Base-by-base conservation (phyloP, 192 early-diverging fungal species). In the Helicostylum pulchrum region DNA sequence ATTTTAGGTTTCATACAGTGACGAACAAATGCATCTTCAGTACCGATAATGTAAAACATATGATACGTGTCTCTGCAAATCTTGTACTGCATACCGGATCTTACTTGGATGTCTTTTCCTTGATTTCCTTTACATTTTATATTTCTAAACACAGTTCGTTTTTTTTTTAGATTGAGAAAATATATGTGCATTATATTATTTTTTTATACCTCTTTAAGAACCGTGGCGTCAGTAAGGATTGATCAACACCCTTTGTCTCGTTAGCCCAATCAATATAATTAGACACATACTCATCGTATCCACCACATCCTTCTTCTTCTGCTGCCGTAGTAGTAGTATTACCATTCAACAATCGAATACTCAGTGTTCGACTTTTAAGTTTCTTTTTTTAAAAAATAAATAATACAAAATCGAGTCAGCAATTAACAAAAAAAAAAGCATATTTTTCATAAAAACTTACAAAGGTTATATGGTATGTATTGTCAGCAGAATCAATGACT, bases 41-140 rank as follows among this genome's bases (percentile, higher is more conserved):
- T 94, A 21, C 90, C 83, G 54, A 91, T 93, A 23, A 99, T 86
- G 70, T 93, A 97, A 65, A 94, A 97, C 56, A 99, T 90, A 78
- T 94, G 92, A 83, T 99, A 99, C 1, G 95, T 96, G 72, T 97
- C 96, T 42, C 92, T 83, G 48, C 94, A 93, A 36, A 99, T 96
- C 82, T 99, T 99, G 73, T 96, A 87, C 72, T 99, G 92, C 58
- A 99, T 77, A 8, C 91, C 93, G 71, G 83, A 81, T 51, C 83
- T 82, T 56, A 84, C 85, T 65, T 83, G 80, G 14, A 94, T 76
- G 58, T 78, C 81, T 12, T 43, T 53, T 11, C 43, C 20, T 32
- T 60, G 49, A 17, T 49, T 12, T 4, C 21, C 34, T 21, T 59
- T 54, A 9, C 23, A 19, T 17, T 63, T 63, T n/a, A 64, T 17